phyloP scores from a whole-genome alignment of 2,329 filamentous ascomycete species.

The Rutstroemia sp. region DNA sequence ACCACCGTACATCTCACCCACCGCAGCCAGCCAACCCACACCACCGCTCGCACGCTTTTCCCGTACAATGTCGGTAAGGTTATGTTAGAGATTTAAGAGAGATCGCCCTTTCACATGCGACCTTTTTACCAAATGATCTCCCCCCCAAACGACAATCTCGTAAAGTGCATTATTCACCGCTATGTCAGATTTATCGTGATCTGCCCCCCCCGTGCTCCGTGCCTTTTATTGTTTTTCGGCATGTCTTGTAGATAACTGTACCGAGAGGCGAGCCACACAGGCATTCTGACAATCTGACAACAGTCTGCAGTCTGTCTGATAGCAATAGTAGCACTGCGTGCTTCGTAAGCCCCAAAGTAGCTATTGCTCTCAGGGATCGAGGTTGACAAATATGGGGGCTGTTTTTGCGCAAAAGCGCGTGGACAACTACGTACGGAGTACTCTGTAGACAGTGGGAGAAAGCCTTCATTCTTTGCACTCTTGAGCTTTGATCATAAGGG shows the following conservation, averaged over 20 bases:
- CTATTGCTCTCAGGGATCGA: neutral
- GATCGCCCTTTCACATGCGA: neutral
- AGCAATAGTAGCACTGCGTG: neutral
- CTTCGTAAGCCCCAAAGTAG: neutral
- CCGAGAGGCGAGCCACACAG: too few relatives aligned
- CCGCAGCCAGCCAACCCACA: too few relatives aligned
- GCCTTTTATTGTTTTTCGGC: too few relatives aligned
- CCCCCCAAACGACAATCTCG: neutral
- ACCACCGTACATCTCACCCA: neutral
- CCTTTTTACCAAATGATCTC: neutral
- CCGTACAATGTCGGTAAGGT: neutral
- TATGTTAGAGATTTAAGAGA: neutral
- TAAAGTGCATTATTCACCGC: neutral
- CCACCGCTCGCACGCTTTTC: too few relatives aligned
- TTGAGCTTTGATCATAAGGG: neutral
- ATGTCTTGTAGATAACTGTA: too few relatives aligned
- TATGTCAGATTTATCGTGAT: neutral
- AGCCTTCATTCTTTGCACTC: neutral
- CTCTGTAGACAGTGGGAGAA: neutral
- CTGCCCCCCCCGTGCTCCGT: neutral
- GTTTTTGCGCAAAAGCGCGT: neutral
- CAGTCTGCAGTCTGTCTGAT: too few relatives aligned
- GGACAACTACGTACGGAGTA: neutral
- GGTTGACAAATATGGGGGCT: neutral
- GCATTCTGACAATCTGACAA: too few relatives aligned